Evolutionary conservation across 2,329 filamentous ascomycete genomes (phyloP).

Genomic region (Elsinoe australis): DNA sequence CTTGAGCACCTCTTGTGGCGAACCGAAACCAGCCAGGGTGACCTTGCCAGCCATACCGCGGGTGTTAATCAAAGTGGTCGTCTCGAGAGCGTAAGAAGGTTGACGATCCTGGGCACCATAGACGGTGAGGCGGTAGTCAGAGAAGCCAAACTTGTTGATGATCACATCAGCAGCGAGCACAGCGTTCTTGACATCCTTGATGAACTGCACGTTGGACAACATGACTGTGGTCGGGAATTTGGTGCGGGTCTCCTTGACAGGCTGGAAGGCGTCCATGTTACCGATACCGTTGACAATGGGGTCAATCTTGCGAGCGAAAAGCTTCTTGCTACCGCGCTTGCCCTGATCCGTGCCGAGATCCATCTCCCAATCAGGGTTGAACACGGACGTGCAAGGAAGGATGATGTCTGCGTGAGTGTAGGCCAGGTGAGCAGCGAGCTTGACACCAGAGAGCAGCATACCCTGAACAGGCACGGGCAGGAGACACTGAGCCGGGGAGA

Average conservation of each 20-base stretch:
- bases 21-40: constrained; percentile 49
- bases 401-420: constrained; percentile 52
- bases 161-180: constrained; percentile 58
- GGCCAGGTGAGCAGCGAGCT: constrained; percentile 35
- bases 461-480: constrained; percentile 36
- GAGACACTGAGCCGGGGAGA: constrained; percentile 35
- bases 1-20: constrained; percentile 41
- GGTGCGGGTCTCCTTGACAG: constrained; percentile 52
- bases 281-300: constrained; percentile 59
- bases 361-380: constrained; percentile 57
- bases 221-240: constrained; percentile 56
- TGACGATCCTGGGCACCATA: constrained; percentile 58
- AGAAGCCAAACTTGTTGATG: constrained; percentile 59
- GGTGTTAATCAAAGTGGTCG: constrained; percentile 51
- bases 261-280: constrained; percentile 56
- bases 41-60: constrained; percentile 46
- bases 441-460: constrained; percentile 34
- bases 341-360: constrained; percentile 55
- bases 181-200: constrained; percentile 58
- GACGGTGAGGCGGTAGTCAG: constrained; percentile 54
- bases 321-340: constrained; percentile 48
- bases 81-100: constrained; percentile 53
- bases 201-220: constrained; percentile 54
- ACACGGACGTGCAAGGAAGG: constrained; percentile 52
- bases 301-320: constrained; percentile 54